Base-by-base conservation (phyloP, 345 rosid genomes). In the Euclidium syriacum region DNA sequence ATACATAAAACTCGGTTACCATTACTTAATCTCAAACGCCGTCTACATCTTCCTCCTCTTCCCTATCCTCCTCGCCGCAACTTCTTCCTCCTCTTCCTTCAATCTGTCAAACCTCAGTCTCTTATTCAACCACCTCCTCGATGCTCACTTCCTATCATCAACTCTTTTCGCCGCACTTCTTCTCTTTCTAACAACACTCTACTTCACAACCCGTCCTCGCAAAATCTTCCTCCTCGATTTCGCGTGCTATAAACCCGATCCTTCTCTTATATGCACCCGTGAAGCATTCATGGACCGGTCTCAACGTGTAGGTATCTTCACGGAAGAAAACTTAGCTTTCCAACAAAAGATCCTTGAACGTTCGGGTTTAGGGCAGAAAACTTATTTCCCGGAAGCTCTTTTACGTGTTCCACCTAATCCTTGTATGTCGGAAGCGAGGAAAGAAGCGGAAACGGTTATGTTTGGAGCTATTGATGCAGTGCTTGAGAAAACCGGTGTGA, bases 291-390 rank as follows among this genome's bases (percentile, higher is more conserved):
- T 83, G 77, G 83, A 85, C 55, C 67, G 76, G 29, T 83, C 95
- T 35, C 27, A 2, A 0, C 7, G 25, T 7, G 75, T 73, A 0
- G 85, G 78, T 16, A 52, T 46, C 33, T 90, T 87, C 74, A 78
- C 81, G 0, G 82, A 76, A 10, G 92, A 82, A 47, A 90, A 84
- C 62, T 65, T 90, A 2, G 83, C 78, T 3, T 85, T 90, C 57
- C 97, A 90, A 63, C 80, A 77, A 82, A 90, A 90, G 82, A 87
- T 90, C 17, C 49, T 90, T 3, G 90, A 85, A 72, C 78, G 90
- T 53, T 87, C 97, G 0, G 95, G 97, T 35, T 58, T 85, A 1
- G 97, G 97, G 6, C 87, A 90, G 41, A 74, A 73, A 11, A 90
- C 97, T 0, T 90, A 87, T 73, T 76, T 77, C 19, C 95, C 97